Conservation (phyloP, 2,329 filamentous ascomycete species). For the Bipolaris bicolor region DNA sequence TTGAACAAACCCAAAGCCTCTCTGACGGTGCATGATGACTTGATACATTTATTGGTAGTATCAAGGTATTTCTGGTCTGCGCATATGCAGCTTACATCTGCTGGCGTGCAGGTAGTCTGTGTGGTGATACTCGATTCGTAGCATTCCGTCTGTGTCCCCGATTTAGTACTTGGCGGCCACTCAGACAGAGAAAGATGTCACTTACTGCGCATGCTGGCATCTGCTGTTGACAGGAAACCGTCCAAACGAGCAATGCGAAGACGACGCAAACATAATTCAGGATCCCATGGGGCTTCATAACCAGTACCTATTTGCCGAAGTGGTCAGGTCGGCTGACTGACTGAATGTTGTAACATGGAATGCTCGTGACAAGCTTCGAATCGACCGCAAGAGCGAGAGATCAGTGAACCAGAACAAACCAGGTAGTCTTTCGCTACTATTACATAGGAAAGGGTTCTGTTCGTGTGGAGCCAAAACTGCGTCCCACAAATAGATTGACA, state of each 20-base stretch:
- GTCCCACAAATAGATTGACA: too few relatives aligned
- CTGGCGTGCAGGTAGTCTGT: slow-evolving; percentile 9
- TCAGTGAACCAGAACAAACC: too few relatives aligned
- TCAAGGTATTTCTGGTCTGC: slow-evolving; percentile 2
- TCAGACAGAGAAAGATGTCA: neutral
- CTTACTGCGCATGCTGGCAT: slow-evolving; percentile 13
- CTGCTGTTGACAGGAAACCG: neutral
- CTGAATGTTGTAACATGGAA: neutral
- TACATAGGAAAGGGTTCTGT: too few relatives aligned
- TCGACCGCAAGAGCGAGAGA: neutral
- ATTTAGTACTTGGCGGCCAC: too few relatives aligned
- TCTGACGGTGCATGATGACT: slow-evolving; percentile 15
- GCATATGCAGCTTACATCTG: slow-evolving; percentile 20
- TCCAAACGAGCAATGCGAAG: neutral
- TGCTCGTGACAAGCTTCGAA: neutral
- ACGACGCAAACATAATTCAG: neutral
- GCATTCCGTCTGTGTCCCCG: neutral
- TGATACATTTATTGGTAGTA: slow-evolving; percentile 16
- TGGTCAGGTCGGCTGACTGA: neutral
- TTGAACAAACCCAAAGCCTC: slow-evolving; percentile 17
- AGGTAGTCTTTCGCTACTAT: too few relatives aligned
- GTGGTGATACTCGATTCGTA: slow-evolving; percentile 2
- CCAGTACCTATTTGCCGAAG: neutral
- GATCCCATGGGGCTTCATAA: neutral
- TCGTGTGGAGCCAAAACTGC: too few relatives aligned